Base-by-base conservation (phyloP, 371 early-diverging fungal species). In the Mortierella sp. region DNA sequence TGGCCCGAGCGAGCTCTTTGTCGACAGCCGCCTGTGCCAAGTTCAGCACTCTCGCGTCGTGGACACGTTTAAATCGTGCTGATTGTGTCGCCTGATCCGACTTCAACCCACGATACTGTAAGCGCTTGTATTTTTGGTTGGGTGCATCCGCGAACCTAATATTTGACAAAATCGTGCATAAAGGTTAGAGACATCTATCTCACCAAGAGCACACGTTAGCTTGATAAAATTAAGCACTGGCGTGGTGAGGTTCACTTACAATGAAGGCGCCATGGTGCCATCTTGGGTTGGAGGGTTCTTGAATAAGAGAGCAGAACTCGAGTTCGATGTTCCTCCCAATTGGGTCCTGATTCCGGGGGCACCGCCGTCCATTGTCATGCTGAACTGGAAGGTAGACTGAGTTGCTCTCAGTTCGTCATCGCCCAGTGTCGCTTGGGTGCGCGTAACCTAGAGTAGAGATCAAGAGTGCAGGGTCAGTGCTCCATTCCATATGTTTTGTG, bases 321-420 rank as follows among this genome's bases (percentile, higher is more conserved):
- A 73, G 14, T 71, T 70, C 11, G 76, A 28, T 6, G 78, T n/a
- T 45, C 80, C 87, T 1, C 87, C 87, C 7, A 86, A 57, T 34
- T 86, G 87, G 1, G 78, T 55, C 28, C 87, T 74, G 71, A 86
- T 82, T 11, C 83, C 87, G 2, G 80, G 76, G 0, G 87, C 80
- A 3, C 87, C 87, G 10, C 87, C 80, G 28, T 86, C 87, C 73
- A 86, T 50, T 38, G 92, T 93, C 73, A 84, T 81, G 42, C 90
- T 91, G 57, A 92, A 93, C 44, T 88, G 89, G 14, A 92, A 84
- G 1, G 89, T 81, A 16, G 89, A 90, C 81, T 93, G 94, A 0
- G 94, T 95, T 44, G 89, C 88, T 72, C 91, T 90, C 16, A 94
- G 78, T 28, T 83, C 86, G 42, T 89, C 84, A 31, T 75, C 83